Evolutionary conservation across 2,329 filamentous ascomycete species (phyloP).

Genomic region (Nigrospora sphaerica): DNA sequence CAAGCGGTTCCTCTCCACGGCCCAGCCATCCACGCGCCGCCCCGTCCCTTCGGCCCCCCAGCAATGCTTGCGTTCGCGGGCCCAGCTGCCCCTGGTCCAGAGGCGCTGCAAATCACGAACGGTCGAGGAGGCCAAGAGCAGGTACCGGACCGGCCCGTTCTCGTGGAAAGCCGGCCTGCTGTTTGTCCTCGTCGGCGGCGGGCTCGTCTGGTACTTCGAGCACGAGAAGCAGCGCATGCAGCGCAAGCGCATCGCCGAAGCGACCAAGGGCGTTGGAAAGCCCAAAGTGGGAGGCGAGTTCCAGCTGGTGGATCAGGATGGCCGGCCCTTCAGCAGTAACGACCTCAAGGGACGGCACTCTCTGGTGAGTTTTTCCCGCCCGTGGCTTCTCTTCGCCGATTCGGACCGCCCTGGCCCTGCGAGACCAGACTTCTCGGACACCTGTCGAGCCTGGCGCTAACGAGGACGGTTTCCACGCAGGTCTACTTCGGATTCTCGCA

Average conservation of each 20-base stretch:
- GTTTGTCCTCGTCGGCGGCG: slow-evolving; percentile 72
- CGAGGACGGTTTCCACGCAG: slow-evolving; percentile 32
- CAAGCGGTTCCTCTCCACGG: slow-evolving; percentile 11
- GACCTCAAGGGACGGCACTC: slow-evolving; percentile 83
- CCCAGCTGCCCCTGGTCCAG: slow-evolving; percentile 18
- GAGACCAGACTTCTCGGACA: too few species aligned
- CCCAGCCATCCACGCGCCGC: neutral
- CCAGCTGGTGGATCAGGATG: slow-evolving; percentile 73
- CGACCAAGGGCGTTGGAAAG: slow-evolving; percentile 84
- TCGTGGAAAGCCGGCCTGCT: slow-evolving; percentile 85
- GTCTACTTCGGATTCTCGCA: slow-evolving; percentile 98
- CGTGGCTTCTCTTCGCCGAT: neutral
- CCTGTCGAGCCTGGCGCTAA: too few species aligned
- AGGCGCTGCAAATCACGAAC: slow-evolving; percentile 40
- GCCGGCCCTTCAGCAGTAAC: slow-evolving; percentile 67
- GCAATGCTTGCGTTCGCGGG: neutral
- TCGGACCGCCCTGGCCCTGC: too few species aligned
- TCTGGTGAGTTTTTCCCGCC: slow-evolving; percentile 45
- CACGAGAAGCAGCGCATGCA: slow-evolving; percentile 89
- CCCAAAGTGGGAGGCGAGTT: slow-evolving; percentile 92
- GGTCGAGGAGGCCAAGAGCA: slow-evolving; percentile 52
- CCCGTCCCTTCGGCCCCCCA: slow-evolving; percentile 4
- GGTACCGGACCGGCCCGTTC: slow-evolving; percentile 65
- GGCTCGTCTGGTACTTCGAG: slow-evolving; percentile 85
- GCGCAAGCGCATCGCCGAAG: slow-evolving; percentile 80